Conservation (phyloP, 176 grass and related monocot genomes). For the Aegilops umbellulata region DNA sequence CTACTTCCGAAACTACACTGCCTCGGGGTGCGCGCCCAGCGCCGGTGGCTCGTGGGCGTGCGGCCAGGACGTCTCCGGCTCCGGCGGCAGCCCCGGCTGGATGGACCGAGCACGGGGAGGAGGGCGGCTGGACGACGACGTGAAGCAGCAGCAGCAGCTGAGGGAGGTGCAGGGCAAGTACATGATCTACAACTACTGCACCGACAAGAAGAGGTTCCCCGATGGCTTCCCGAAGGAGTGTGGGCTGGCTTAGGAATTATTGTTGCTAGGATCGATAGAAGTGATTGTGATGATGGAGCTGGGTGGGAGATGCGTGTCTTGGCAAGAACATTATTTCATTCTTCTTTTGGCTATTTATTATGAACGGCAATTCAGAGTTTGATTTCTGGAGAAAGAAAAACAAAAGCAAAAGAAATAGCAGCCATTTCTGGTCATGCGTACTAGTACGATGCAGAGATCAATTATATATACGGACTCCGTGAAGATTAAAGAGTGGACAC, state of each 20-base stretch:
- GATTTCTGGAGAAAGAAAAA: too few relatives aligned
- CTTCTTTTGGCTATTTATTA: background rate
- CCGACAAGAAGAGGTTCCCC: conserved; percentile 37
- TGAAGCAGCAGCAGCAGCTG: conserved; percentile 30
- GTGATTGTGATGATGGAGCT: background rate
- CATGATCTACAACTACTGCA: conserved; percentile 55
- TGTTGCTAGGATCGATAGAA: background rate
- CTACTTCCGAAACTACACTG: conserved; percentile 41
- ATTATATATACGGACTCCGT: background rate
- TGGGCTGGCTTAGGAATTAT: conserved; percentile 5
- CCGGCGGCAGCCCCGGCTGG: conserved; percentile 6
- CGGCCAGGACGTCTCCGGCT: conserved; percentile 18
- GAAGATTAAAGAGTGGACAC: background rate
- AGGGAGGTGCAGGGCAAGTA: conserved; percentile 35
- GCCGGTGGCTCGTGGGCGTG: conserved; percentile 18
- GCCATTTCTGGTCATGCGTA: background rate
- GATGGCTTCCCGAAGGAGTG: conserved; percentile 45
- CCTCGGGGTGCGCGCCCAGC: conserved; percentile 20
- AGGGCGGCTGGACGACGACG: conserved; percentile 1
- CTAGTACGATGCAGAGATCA: background rate
- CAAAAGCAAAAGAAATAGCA: background rate
- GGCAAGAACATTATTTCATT: conserved; percentile 25
- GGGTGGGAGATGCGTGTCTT: background rate
- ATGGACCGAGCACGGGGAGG: background rate
- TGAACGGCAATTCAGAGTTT: background rate